Evolutionary conservation across 2,329 filamentous ascomycete species (phyloP).

Genomic region (Piedraia hortae): DNA sequence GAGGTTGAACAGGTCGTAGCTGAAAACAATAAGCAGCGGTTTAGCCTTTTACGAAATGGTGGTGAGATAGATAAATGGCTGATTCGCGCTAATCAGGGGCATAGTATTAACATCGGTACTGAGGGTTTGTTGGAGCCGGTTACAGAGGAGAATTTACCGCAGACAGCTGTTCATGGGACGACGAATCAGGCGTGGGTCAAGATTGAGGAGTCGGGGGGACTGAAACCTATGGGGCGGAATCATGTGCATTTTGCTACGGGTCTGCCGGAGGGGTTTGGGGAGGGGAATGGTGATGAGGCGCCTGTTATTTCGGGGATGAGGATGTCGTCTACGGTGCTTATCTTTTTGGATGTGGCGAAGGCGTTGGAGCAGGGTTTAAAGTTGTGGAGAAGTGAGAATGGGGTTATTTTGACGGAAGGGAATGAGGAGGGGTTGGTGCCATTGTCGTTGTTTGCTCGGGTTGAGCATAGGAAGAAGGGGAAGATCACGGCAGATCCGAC

Average conservation of each 20-base stretch:
- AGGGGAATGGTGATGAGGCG: conserved; percentile 10
- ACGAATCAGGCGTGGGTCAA: conserved; percentile 52
- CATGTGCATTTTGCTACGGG: conserved; percentile 78
- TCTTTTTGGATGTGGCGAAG: conserved; percentile 54
- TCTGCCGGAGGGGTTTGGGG: conserved; percentile 24
- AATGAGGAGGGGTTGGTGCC: conserved; percentile 34
- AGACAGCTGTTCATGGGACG: conserved; percentile 54
- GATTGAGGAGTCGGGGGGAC: conserved; percentile 50
- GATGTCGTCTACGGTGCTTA: conserved; percentile 29
- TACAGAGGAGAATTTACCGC: conserved; percentile 18
- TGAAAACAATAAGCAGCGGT: conserved; percentile 74
- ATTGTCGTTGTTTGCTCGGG: conserved; percentile 40
- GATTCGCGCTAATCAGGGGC: conserved; percentile 88
- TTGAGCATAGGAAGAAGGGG: conserved; percentile 46
- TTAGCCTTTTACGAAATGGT: conserved; percentile 33
- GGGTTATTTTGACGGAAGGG: conserved; percentile 20
- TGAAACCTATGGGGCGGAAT: conserved; percentile 56
- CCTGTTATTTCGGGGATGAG: conserved; percentile 31
- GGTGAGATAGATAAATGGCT: conserved; percentile 29
- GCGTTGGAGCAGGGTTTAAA: conserved; percentile 45
- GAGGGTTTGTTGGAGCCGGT: conserved; percentile 43
- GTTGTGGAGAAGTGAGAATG: conserved; percentile 29
- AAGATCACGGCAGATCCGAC: too few relatives aligned
- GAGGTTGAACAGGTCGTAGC: conserved; percentile 45
- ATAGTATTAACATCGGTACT: conserved; percentile 53